phyloP scores from a whole-genome alignment of 75 land plant genomes.

The Larix kaempferi region DNA sequence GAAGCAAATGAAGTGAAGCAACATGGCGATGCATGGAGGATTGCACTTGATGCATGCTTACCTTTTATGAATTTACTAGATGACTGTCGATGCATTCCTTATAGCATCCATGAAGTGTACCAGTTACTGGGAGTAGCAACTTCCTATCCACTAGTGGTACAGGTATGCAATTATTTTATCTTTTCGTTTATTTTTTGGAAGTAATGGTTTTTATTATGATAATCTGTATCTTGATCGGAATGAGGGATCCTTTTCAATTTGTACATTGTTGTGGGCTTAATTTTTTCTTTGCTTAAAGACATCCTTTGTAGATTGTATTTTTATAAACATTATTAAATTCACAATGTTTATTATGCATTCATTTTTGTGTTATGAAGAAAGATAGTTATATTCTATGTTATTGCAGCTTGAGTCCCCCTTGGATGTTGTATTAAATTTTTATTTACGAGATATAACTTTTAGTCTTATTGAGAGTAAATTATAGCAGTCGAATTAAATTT shows the following conservation, averaged over 20 bases:
- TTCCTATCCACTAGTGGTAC: conserved; percentile 62
- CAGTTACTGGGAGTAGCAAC: conserved; percentile 76
- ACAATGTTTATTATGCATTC: too few relatives aligned
- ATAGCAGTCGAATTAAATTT: too few relatives aligned
- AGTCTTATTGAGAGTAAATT: too few relatives aligned
- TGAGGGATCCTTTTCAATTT: background rate
- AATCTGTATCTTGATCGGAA: background rate
- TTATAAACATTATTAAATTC: too few relatives aligned
- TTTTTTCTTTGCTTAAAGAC: too few relatives aligned
- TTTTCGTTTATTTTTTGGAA: background rate
- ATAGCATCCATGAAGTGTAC: conserved; percentile 71
- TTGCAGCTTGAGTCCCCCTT: too few relatives aligned
- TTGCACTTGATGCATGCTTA: conserved; percentile 54
- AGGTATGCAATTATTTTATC: conserved; percentile 34
- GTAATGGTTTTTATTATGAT: background rate
- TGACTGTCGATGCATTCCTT: conserved; percentile 70
- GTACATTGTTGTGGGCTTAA: background rate
- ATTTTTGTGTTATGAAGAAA: too few relatives aligned
- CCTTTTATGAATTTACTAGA: conserved; percentile 72
- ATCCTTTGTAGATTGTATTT: too few relatives aligned
- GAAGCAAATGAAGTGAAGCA: conserved; percentile 37
- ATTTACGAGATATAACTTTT: too few relatives aligned
- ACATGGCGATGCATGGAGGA: conserved; percentile 79
- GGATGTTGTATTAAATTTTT: too few relatives aligned
- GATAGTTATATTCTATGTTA: too few relatives aligned